phyloP scores from a whole-genome alignment of 352 stramenopile genomes.

The Pythium insidiosum region DNA sequence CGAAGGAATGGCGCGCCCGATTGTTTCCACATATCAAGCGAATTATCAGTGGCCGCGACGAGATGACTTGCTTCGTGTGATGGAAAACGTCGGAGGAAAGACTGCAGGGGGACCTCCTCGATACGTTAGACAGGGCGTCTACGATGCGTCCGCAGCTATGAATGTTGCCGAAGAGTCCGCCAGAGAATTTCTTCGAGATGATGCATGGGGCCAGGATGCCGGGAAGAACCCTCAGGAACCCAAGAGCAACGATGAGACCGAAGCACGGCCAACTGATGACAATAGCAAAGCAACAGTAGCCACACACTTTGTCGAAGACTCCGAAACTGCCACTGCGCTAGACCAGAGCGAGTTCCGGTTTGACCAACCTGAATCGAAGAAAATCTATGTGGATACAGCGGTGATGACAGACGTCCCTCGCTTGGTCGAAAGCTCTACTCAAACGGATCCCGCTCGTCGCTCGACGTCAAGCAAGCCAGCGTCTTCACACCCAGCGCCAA shows the following conservation, averaged over 20 bases:
- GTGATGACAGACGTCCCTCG: not conserved
- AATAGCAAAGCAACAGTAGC: not conserved
- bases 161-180: constrained; percentile 23
- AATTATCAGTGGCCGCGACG: constrained; percentile 9
- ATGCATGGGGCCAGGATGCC: too few species aligned
- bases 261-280: constrained; percentile 4
- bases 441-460: constrained; percentile 4
- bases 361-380: constrained; percentile 3
- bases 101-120: constrained; percentile 1
- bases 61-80: not conserved
- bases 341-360: not conserved
- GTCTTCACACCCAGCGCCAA: not conserved
- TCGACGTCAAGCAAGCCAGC: not conserved
- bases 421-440: not conserved
- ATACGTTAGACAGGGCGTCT: constrained; percentile 18
- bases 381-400: not conserved
- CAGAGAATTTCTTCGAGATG: constrained; percentile 35
- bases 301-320: too few species aligned
- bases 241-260: not conserved
- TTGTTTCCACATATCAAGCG: constrained; percentile 9
- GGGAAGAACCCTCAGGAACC: too few species aligned
- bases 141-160: constrained; percentile 25
- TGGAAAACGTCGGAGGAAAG: constrained; percentile 8
- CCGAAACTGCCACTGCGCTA: too few species aligned
- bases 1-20: too few species aligned